Percentiles rank a stretch among this genome's conserved stretches.
Evolutionary conservation across 1,139 yeast species (phyloP).

Genomic region (Saccharomyces pastorianus): DNA sequence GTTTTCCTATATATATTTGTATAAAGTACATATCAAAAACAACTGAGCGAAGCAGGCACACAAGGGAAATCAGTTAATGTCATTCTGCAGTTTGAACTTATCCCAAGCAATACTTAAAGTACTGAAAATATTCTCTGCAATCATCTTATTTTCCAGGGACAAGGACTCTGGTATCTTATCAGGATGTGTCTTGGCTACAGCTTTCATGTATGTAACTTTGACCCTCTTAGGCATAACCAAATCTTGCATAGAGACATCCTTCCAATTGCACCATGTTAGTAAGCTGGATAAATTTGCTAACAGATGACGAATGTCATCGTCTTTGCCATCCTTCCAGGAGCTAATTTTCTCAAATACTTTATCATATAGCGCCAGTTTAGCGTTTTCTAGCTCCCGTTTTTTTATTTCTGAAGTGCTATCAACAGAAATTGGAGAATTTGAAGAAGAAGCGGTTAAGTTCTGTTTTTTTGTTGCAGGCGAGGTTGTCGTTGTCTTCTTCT

Average conservation of each 20-base stretch:
- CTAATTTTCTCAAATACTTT: constrained; percentile 46
- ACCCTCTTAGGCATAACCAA: constrained; percentile 87
- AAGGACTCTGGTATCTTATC: constrained; percentile 61
- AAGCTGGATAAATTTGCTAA: constrained; percentile 58
- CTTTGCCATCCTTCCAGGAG: constrained; percentile 67
- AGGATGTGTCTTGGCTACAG: constrained; percentile 89
- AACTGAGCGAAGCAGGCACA: not conserved
- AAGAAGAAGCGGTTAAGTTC: constrained; percentile 1
- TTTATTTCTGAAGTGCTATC: constrained; percentile 14
- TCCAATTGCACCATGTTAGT: constrained; percentile 61
- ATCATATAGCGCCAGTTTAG: constrained; percentile 54
- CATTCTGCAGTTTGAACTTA: constrained; percentile 55
- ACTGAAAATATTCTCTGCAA: constrained; percentile 83
- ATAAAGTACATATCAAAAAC: not conserved
- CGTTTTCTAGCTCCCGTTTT: constrained; percentile 42
- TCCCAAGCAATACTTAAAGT: constrained; percentile 89
- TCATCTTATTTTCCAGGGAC: constrained; percentile 61
- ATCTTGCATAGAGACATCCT: constrained; percentile 58
- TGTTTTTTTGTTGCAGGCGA: constrained; percentile 18
- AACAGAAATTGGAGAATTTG: not conserved
- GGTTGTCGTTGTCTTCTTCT: constrained; percentile 20
- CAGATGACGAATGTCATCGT: constrained; percentile 67
- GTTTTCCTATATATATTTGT: not conserved
- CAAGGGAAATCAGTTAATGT: constrained; percentile 28
- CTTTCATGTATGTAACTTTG: constrained; percentile 81